A percentile compares a stretch with the other conserved stretches of the same genome.
Conservation (phyloP, 129 eudicot genomes). For the Saussurea involucrata region DNA sequence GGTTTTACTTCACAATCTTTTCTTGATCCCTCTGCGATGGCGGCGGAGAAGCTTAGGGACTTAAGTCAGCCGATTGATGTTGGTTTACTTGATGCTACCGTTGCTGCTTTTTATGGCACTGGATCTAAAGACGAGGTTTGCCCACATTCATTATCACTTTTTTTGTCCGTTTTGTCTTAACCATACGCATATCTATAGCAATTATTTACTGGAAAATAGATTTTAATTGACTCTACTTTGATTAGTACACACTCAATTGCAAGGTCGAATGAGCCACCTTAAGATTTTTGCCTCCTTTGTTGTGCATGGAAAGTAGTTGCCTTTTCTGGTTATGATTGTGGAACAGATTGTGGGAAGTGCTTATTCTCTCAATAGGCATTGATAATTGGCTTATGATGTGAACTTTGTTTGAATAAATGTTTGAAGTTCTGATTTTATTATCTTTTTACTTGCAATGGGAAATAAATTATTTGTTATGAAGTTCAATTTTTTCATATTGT, state of each 20-base stretch:
- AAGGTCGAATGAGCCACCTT: background rate
- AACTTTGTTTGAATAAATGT: background rate
- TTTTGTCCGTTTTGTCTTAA: background rate
- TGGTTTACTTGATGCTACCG: constrained; percentile 82
- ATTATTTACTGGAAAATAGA: background rate
- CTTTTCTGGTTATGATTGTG: background rate
- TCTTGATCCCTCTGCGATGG: constrained; percentile 47
- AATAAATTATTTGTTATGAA: background rate
- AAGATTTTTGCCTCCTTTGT: constrained; percentile 2
- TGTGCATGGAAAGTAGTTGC: constrained; percentile 1
- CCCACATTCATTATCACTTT: background rate
- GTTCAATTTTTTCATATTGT: background rate
- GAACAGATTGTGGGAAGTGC: background rate
- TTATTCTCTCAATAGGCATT: background rate
- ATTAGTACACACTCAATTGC: background rate
- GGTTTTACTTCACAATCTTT: constrained; percentile 33
- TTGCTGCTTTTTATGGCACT: constrained; percentile 93
- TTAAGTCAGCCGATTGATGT: constrained; percentile 92
- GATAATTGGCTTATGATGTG: background rate
- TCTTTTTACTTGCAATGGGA: background rate
- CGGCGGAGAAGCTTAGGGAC: constrained; percentile 94
- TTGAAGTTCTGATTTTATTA: background rate
- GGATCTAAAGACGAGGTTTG: constrained; percentile 94
- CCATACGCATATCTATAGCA: background rate
- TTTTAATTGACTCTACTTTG: background rate